Percentiles rank a stretch among this genome's conserved stretches.
Evolutionary conservation across 1,284 basidiomycete species (phyloP).

Genomic region (Ganoderma lucidum): DNA sequence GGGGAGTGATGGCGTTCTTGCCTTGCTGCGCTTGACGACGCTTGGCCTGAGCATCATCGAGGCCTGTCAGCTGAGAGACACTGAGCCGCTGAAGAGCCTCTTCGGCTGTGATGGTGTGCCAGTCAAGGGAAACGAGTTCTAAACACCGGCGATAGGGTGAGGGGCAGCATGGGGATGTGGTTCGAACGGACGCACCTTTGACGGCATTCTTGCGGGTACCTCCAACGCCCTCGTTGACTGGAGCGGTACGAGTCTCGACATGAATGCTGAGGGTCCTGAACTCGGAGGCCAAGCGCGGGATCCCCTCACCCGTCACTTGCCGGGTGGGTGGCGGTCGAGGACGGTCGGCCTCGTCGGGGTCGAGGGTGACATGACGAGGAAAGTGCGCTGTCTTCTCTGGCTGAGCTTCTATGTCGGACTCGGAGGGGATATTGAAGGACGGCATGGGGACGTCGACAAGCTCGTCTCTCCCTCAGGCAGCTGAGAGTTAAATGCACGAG

Average conservation of each 20-base stretch:
- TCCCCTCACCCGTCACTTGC: slow-evolving; percentile 9
- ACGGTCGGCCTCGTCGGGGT: slow-evolving; percentile 9
- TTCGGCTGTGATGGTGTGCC: slow-evolving; percentile 53
- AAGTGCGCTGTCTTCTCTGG: slow-evolving; percentile 13
- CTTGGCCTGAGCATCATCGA: slow-evolving; percentile 50
- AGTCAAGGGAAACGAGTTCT: slow-evolving; percentile 57
- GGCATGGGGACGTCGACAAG: slow-evolving; percentile 11
- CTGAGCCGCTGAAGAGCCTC: slow-evolving; percentile 53
- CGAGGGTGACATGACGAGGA: slow-evolving; percentile 23
- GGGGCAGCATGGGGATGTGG: not conserved
- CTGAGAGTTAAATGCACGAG: slow-evolving; percentile 2
- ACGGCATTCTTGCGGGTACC: slow-evolving; percentile 25
- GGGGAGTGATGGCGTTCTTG: slow-evolving; percentile 55
- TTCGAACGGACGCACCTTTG: slow-evolving; percentile 31
- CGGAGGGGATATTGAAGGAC: slow-evolving; percentile 10
- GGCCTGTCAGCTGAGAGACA: slow-evolving; percentile 49
- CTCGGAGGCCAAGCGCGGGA: slow-evolving; percentile 34
- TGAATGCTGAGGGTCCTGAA: slow-evolving; percentile 39
- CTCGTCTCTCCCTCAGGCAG: not conserved
- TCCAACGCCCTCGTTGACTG: slow-evolving; percentile 6
- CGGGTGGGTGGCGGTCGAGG: slow-evolving; percentile 4
- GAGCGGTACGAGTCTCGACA: slow-evolving; percentile 24
- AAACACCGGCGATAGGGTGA: not conserved
- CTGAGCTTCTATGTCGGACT: slow-evolving; percentile 27
- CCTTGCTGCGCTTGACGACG: slow-evolving; percentile 55